Evolutionary conservation across 2,329 filamentous ascomycete genomes (phyloP), one percentile per base, ranked within the genome.

Genomic region (Fusarium tuaranense): DNA sequence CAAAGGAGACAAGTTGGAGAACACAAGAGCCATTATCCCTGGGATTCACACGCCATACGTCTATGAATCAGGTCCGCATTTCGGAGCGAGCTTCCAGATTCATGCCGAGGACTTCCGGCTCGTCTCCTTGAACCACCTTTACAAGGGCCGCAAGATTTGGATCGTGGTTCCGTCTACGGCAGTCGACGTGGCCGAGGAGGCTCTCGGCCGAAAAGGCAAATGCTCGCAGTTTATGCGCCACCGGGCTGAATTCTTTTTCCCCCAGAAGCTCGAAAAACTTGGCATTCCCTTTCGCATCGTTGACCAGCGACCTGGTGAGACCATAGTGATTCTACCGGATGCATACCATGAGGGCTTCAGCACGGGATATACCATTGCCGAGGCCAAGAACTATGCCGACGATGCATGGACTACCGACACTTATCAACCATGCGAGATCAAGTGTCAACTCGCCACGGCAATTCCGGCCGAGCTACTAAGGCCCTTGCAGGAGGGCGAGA

Each of bases 151-250:
- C 68, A 84, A 84, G 72, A 84, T 84, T 18, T 84, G 83, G 83
- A 79, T 84, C 14, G 81, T 84, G 27, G 77, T 84, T 0, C 83
- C 83, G 6, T 80, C 82, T 20, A 83, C 81, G 1, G 81, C 80
- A 18, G 80, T 84, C 34, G 78, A 82, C 46, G 36, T 80, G 32
- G 82, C 82, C 9, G 83, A 84, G 66, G 71, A 78, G 51, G 80
- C 79, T 5, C 77, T 84, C 20, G 81, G 80, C 12, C 79, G 83
- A 34, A 79, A 78, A 34, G 68, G 66, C 25, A 78, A 78, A 66
- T 84, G 83, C 64, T 84, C 83, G 7, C 83, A 84, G 64, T 84
- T 84, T 63, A 84, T 84, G 83, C 81, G 83, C 22, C 83, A 84
- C 72, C 79, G 83, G 46, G 83, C 83, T 39, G 83, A 84, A 69